These are phyloP conservation scores for Fraxinus paxiana DNA, from an alignment of 305 asterid species.

Conservation along the genomic window DNA sequence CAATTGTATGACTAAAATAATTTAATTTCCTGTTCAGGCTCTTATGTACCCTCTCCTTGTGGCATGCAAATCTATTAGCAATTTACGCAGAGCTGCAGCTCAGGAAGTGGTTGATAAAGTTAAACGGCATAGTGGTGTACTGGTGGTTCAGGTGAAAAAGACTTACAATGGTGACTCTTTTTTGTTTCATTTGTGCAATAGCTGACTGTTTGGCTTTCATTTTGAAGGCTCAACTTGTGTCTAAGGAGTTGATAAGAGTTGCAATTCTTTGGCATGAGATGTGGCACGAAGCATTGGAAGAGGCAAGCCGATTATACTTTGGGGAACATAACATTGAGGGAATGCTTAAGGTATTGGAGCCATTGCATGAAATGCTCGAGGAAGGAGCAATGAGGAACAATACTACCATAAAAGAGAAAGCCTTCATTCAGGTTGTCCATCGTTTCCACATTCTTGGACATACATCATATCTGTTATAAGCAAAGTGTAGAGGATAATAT, in stretches of 20 bases:
- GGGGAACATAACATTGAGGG: conserved; percentile 99
- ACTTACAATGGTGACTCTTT: conserved; percentile 7
- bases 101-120: conserved; percentile 98
- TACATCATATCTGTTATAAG: background rate
- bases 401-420: conserved; percentile 82
- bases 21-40: conserved; percentile 59
- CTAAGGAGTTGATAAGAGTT: conserved; percentile 93
- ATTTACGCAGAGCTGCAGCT: conserved; percentile 88
- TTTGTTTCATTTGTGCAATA: conserved; percentile 12
- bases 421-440: conserved; percentile 80
- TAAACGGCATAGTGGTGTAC: conserved; percentile 91
- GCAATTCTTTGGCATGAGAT: conserved; percentile 99
- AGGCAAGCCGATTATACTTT: conserved; percentile 95
- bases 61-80: conserved; percentile 97
- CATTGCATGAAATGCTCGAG: conserved; percentile 93
- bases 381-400: conserved; percentile 79
- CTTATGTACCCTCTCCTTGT: conserved; percentile 99
- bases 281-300: conserved; percentile 99
- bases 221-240: conserved; percentile 93
- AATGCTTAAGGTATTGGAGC: conserved; percentile 90
- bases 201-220: conserved; percentile 33
- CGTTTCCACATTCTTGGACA: background rate
- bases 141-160: conserved; percentile 83
- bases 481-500: background rate
- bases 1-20: background rate